Evolutionary conservation across 2,329 filamentous ascomycete species (phyloP).

Genomic region (Xylaria sp.): DNA sequence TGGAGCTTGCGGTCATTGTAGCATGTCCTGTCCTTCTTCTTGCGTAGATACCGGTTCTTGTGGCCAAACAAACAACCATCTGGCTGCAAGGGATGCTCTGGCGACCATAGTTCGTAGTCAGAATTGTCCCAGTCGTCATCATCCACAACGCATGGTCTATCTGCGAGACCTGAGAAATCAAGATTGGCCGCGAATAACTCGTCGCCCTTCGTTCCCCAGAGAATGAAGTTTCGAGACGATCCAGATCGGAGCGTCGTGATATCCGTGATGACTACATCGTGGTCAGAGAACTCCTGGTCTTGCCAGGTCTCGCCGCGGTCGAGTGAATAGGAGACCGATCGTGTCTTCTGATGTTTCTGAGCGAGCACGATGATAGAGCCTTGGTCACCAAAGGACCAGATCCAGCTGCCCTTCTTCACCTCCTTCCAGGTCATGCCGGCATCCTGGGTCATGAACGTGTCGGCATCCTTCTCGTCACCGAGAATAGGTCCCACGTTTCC

Average conservation of each 20-base stretch:
- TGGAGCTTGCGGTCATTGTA: constrained; percentile 73
- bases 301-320: constrained; percentile 79
- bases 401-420: constrained; percentile 80
- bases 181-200: constrained; percentile 71
- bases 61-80: constrained; percentile 91
- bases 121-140: constrained; percentile 46
- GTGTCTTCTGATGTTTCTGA: constrained; percentile 62
- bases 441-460: constrained; percentile 87
- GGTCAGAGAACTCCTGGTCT: constrained; percentile 65
- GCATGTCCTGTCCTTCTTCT: constrained; percentile 72
- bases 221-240: constrained; percentile 80
- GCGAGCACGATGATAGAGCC: constrained; percentile 89
- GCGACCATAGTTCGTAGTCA: constrained; percentile 85
- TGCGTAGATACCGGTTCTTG: constrained; percentile 81
- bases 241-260: constrained; percentile 87
- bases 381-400: constrained; percentile 94
- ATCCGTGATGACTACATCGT: constrained; percentile 67
- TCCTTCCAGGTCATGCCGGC: constrained; percentile 85
- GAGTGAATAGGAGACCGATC: constrained; percentile 66
- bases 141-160: constrained; percentile 66
- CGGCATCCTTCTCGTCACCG: constrained; percentile 61
- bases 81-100: constrained; percentile 71
- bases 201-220: constrained; percentile 68
- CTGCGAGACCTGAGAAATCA: constrained; percentile 78
- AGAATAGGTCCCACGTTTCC: constrained; percentile 81